phyloP scores from a whole-genome alignment of 345 rosid genomes.

The Lagerstroemia speciosa region DNA sequence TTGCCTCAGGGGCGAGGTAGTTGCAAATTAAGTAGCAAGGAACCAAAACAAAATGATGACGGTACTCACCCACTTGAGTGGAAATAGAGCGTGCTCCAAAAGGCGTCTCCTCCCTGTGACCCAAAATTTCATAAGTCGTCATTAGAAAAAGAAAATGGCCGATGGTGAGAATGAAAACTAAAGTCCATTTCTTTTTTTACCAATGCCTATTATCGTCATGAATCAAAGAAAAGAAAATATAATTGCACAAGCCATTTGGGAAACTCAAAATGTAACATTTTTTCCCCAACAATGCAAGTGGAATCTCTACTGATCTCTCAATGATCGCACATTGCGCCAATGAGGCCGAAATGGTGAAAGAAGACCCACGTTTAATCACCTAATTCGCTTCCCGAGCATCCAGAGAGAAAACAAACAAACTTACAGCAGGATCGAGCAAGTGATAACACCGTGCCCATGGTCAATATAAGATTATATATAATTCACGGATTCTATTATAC shows the following conservation, averaged over 20 bases:
- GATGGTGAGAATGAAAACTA: background rate
- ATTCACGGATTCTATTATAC: background rate
- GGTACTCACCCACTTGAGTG: slow-evolving; percentile 74
- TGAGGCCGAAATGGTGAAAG: background rate
- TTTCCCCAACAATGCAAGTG: background rate
- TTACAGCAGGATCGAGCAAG: background rate
- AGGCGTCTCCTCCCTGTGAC: slow-evolving; percentile 62
- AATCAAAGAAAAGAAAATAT: background rate
- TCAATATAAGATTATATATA: background rate
- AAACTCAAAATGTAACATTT: background rate
- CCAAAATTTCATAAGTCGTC: background rate
- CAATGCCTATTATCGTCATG: no score
- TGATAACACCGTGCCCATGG: background rate
- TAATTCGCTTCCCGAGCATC: background rate
- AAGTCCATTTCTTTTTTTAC: no score
- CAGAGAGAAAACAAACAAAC: background rate
- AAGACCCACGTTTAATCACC: background rate
- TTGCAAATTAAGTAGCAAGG: background rate
- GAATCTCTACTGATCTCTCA: background rate
- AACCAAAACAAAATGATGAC: background rate
- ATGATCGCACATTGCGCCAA: background rate
- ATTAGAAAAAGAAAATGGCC: background rate
- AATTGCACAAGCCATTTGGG: background rate
- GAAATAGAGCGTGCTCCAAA: slow-evolving; percentile 71
- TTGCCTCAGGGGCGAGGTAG: background rate